Base-by-base conservation (phyloP, 768 basidiomycete genomes). In the Coprinopsis sp. region DNA sequence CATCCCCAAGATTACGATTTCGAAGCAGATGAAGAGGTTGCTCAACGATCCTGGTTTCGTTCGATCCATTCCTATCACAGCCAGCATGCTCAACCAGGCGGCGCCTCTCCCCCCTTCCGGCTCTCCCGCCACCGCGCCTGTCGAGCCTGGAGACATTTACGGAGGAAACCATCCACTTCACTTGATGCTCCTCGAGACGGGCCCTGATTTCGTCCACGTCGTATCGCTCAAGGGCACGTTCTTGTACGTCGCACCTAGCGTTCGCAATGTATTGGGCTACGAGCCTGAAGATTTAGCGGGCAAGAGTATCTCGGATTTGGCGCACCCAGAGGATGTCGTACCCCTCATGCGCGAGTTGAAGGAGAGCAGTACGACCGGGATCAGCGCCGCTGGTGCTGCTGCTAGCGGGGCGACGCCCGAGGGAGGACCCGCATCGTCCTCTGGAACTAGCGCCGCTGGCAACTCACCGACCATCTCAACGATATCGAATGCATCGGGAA, bases 331-430 rank as follows among this genome's bases (percentile, higher is more conserved):
- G 39, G 95, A 99, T 60, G 76, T 93, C 28, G 86, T 95, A 13
- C 91, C 90, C 0, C 78, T 94, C 52, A 87, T 89, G 78, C 79
- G 94, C 34, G 91, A 95, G 68, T 74, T 96, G 55, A 97, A 96
- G 60, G 89, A 90, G 54, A 72, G 74, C 34, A 78, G 66, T 22
- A 56, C 68, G 7, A 64, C 58, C 1, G 57, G 58, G 10, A 37
- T 56, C 19, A 39, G 33, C 19, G 37, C 42, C 21, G 16, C 23
- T 5, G 22, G 29, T 11, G 40, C 27, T 31, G 6, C 69, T 16
- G 48, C 52, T 21, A 53, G 62, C 36, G 39, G 52, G 23, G 23
- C 33, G 22, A 27, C 47, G 27, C 23, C 28, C 18, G 51, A 19
- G 30, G 40, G 40, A 42, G 33, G 23, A 13, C 4, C 16, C 22